Evolutionary conservation across 2,329 filamentous ascomycete species (phyloP).

Genomic region (Exophiala spinifera): DNA sequence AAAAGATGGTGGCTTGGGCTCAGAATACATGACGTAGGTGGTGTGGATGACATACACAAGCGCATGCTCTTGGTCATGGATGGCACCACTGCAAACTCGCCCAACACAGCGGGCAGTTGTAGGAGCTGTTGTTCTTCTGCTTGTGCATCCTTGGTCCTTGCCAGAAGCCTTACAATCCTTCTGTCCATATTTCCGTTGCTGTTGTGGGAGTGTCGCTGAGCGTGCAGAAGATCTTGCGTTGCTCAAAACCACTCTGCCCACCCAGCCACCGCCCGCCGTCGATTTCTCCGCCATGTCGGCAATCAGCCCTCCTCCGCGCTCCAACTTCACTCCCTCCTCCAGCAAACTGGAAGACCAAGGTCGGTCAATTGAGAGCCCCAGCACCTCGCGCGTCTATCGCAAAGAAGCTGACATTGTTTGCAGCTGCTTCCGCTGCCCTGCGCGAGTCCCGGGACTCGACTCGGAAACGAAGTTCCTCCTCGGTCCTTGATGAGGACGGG

Average conservation of each 20-base stretch:
- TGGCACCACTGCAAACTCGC: constrained; percentile 1
- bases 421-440: constrained; percentile 61
- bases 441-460: constrained; percentile 45
- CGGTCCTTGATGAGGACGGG: constrained; percentile 49
- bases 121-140: not conserved
- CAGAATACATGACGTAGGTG: constrained; percentile 21
- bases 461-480: constrained; percentile 29
- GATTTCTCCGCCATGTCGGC: constrained; percentile 18
- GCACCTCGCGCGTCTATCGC: not conserved
- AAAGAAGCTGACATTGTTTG: constrained; percentile 8
- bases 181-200: not conserved
- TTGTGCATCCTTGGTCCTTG: not conserved
- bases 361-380: constrained; percentile 11
- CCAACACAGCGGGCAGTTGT: not conserved
- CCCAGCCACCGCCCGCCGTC: not conserved
- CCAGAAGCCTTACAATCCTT: not conserved
- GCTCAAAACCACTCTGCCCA: not conserved
- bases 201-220: not conserved
- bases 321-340: constrained; percentile 17
- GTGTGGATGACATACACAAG: constrained; percentile 23
- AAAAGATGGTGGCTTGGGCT: not conserved
- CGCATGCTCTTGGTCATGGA: constrained; percentile 19
- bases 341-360: constrained; percentile 40
- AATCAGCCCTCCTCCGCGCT: constrained; percentile 10
- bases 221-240: not conserved